Evolutionary conservation across 495 filamentous ascomycete species (phyloP), one percentile per base, ranked within the genome.

Genomic region (Hypoxylon lienhwacheense): DNA sequence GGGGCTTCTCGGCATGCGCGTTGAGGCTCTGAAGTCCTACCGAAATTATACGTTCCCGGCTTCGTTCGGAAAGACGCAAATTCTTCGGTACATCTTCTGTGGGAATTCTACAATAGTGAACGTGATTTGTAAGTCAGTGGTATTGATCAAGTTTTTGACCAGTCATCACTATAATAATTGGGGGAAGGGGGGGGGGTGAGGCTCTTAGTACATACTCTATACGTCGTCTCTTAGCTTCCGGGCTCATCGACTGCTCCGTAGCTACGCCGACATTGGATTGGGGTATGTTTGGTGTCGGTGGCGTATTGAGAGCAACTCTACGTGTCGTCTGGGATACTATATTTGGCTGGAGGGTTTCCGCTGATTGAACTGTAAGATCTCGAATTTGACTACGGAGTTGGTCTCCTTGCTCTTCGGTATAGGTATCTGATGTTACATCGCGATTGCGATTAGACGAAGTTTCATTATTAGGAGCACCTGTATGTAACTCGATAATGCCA

Each of bases 1-100:
- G 72, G n/a, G 82, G 78, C 20, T 56, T 59, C 45, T 82, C 80
- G 4, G 81, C 52, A 2, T 29, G 36, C 7, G 39, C n/a, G 10
- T 53, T 42, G 14, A 65, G 31, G 16, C 2, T 26, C 2, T 19
- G 7, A 21, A 52, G 42, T 16, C 57, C 58, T n/a, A 14, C 61
- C 53, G 26, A 51, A 20, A 7, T 11, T 28, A 15, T 45, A 20
- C 26, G 55, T 14, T 19, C 35, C 36, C 2, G 1, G 2, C 35
- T 19, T 34, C 11, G 64, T 32, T 28, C 8, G 19, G 12, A 2
- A 3, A 21, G 21, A 0, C n/a, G 62, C 59, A n/a, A n/a, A n/a
- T n/a, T n/a, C n/a, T n/a, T n/a, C n/a, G n/a, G n/a, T n/a, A n/a
- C n/a, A n/a, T n/a, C n/a, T n/a, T n/a, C n/a, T n/a, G n/a, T n/a